Percentiles rank a stretch among this genome's conserved stretches.
phyloP scores from a whole-genome alignment of 108 stramenopile species.

The Fistulifera pelliculosa region DNA sequence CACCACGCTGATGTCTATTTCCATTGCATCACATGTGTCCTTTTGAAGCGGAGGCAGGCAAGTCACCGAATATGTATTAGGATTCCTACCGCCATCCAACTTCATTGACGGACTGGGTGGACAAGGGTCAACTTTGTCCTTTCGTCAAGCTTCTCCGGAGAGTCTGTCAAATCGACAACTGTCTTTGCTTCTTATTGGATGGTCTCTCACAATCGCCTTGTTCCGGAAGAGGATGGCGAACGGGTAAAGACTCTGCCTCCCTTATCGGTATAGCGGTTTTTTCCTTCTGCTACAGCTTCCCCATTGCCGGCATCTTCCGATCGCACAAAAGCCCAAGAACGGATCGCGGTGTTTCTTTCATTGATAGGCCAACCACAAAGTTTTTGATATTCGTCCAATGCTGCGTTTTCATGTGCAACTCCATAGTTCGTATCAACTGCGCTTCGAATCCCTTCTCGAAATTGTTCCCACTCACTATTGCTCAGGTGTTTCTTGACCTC shows the following conservation, averaged over 20 bases:
- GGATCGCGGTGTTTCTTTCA: slow-evolving; percentile 51
- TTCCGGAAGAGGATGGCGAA: neutral
- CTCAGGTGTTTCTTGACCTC: slow-evolving; percentile 28
- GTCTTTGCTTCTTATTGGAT: neutral
- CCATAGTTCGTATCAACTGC: slow-evolving; percentile 61
- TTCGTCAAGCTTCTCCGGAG: neutral
- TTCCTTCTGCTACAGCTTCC: neutral
- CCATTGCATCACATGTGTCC: neutral
- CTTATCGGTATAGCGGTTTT: neutral
- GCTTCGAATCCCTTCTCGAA: slow-evolving; percentile 39
- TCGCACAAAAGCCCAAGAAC: slow-evolving; percentile 50
- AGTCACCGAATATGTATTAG: too few species aligned
- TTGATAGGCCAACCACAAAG: slow-evolving; percentile 48
- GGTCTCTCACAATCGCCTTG: neutral
- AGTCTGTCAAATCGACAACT: neutral
- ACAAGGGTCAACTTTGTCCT: neutral
- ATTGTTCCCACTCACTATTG: slow-evolving; percentile 20
- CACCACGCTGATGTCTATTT: too few species aligned
- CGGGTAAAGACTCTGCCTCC: neutral
- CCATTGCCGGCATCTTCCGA: neutral
- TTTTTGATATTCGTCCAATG: slow-evolving; percentile 59
- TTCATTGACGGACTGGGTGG: neutral
- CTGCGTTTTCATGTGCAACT: slow-evolving; percentile 51
- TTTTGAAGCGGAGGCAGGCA: too few species aligned
- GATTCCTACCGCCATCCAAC: neutral